Base-by-base conservation (phyloP, 306 rosid species). In the Arachis hypogaea region DNA sequence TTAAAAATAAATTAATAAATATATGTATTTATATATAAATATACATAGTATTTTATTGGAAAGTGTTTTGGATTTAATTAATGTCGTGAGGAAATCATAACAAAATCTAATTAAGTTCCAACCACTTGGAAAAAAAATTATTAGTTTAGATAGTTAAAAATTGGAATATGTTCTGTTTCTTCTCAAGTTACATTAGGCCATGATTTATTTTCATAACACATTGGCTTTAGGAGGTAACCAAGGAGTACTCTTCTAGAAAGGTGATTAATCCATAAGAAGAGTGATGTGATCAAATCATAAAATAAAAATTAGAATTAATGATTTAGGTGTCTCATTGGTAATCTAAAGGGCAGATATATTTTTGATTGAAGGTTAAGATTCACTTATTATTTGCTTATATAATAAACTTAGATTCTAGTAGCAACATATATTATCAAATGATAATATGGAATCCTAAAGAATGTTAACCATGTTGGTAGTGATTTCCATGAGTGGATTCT, bases 181-280 rank as follows among this genome's bases (percentile, higher is more conserved):
- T 29, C 54, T 73, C 61, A 49, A 68, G 57, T 63, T 69, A 18
- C 74, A 59, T 56, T 47, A 72, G 77, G 68, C 72, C 77, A 73
- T 18, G 9, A 66, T 69, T 60, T 43, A 49, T 10, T 63, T 63
- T 78, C 64, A 11, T 68, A 42, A 16, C 29, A 63, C 62, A 52
- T 74, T 74, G 76, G 70, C 78, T 60, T 70, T 82, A 65, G 66
- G 72, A 74, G 64, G 60, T 38, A 59, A 78, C 75, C 76, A 74
- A 70, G 66, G 68, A 63, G 40, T 44, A 74, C 28, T 36, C 75
- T 70, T 82, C 75, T 54, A 33, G 38, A 33, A 33, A 33, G 38
- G 3, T 33, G 38, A 33, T 33, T 59, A 7, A 59, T 44, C 44
- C 30, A 46, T 28, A 28, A 1, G 2, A 14, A 59, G 59, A 42